Evolutionary conservation across 2,329 filamentous ascomycete genomes (phyloP), one percentile per base, ranked within the genome.

Genomic region (Tothia fuscella): DNA sequence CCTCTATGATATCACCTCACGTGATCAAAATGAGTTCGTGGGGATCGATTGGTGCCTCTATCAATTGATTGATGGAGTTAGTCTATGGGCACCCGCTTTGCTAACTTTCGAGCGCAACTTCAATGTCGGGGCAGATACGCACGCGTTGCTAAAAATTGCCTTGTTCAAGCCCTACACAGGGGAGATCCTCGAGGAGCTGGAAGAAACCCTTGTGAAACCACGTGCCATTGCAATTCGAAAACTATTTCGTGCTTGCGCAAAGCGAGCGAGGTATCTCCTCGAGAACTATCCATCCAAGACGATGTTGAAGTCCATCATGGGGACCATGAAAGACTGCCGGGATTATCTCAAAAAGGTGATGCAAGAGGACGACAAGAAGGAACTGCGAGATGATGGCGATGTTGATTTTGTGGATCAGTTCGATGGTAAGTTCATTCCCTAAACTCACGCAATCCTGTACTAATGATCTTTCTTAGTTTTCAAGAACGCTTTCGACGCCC

Each of bases 201-300:
- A 37, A 14, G 35, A 25, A 10, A 17, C 22, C 9, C 7, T 26
- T 19, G 35, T 25, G 21, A 37, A 37, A 16, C 20, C 22, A 37
- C 35, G 35, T 9, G 35, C 35, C 3, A 37, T 16, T 26, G 35
- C 35, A 16, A 25, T 37, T 6, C 35, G 35, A 4, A 37, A 28
- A 37, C 35, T 37, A 6, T 28, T 37, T 17, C 3, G 3, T 2
- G 22, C 9, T 4, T 37, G 35, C 20, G 22, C 35, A n/a, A 21
- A 9, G 22, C 35, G 35, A 17, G 35, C 35, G 25, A 21, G 28
- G 21, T 14, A 37, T 16, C 13, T 37, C 14, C 13, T 37, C 14
- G 22, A 37, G 14, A 24, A 24, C 16, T 21, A 37, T 2, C 12
- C 35, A 12, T 25, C 35, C 12, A 19, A 37, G 22, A 25, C 17